phyloP scores from a whole-genome alignment of 228 moss, liverwort and hornwort genomes.

The Sphagnum fallax region DNA sequence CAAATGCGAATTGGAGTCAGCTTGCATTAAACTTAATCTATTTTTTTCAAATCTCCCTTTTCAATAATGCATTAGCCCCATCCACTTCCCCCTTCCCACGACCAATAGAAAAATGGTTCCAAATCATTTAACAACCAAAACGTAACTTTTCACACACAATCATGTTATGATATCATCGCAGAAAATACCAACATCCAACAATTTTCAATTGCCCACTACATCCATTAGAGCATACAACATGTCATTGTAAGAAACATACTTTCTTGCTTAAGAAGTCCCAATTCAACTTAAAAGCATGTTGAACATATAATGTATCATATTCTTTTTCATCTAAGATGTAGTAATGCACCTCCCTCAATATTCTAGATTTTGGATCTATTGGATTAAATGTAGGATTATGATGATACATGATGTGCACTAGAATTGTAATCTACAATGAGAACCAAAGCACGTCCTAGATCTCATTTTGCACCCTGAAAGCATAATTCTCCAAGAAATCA shows the following conservation, averaged over 20 bases:
- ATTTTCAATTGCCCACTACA: not conserved
- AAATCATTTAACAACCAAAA: not conserved
- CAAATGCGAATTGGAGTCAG: not conserved
- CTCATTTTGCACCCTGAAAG: not conserved
- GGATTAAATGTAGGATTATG: not conserved
- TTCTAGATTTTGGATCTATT: not conserved
- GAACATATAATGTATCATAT: not conserved
- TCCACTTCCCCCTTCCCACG: not conserved
- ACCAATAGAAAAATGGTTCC: not conserved
- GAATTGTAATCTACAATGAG: not conserved
- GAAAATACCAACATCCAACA: not conserved
- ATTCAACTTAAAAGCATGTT: not conserved
- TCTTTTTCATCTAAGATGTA: not conserved
- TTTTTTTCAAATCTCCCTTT: not conserved
- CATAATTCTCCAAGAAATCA: not conserved
- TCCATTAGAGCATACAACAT: not conserved
- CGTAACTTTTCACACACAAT: not conserved
- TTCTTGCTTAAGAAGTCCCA: not conserved
- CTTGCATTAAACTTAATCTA: not conserved
- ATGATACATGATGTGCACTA: not conserved
- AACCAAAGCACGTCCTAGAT: not conserved
- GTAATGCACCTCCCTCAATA: not conserved
- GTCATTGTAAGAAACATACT: not conserved
- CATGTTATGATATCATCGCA: not conserved
- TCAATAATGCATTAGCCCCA: not conserved